These are phyloP conservation scores for Thelonectria discophora DNA, from an alignment of 2,329 filamentous ascomycete species.

Conservation along the genomic window DNA sequence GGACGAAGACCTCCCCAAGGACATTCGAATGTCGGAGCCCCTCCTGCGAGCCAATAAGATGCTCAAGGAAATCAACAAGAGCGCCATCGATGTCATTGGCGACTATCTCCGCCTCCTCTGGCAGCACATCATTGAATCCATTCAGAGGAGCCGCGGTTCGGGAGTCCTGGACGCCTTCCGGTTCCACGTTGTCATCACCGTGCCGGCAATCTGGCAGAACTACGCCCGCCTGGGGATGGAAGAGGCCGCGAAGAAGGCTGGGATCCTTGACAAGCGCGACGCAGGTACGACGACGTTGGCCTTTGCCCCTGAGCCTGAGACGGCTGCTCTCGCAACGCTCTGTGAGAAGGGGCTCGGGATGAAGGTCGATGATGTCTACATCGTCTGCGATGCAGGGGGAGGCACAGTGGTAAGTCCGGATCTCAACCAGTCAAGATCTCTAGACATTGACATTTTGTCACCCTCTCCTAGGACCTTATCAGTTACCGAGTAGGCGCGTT, in stretches of 20 bases:
- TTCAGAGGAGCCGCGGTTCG: conserved; percentile 11
- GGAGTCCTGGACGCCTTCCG: not conserved
- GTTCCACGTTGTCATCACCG: conserved; percentile 24
- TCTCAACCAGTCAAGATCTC: no score
- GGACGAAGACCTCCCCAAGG: conserved; percentile 18
- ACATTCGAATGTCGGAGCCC: conserved; percentile 6
- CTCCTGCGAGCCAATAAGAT: conserved; percentile 15
- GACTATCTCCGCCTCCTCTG: conserved; percentile 20
- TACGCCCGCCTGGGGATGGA: conserved; percentile 22
- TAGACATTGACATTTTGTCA: not conserved
- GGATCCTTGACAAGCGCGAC: conserved; percentile 14
- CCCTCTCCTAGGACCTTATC: conserved; percentile 15
- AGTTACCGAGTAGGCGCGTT: conserved; percentile 14
- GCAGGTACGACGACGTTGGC: conserved; percentile 13
- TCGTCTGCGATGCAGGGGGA: conserved; percentile 25
- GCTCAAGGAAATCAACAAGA: conserved; percentile 9
- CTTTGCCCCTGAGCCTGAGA: conserved; percentile 18
- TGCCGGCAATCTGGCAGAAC: conserved; percentile 24
- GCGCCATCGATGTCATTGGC: conserved; percentile 9
- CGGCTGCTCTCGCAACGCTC: conserved; percentile 14
- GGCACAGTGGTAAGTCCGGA: conserved; percentile 16
- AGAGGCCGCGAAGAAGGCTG: conserved; percentile 3
- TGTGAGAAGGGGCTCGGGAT: conserved; percentile 3
- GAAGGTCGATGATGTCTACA: conserved; percentile 19
- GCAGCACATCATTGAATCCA: conserved; percentile 7